Conservation (phyloP, 768 basidiomycete genomes). For the Clitopilus passeckerianus region DNA sequence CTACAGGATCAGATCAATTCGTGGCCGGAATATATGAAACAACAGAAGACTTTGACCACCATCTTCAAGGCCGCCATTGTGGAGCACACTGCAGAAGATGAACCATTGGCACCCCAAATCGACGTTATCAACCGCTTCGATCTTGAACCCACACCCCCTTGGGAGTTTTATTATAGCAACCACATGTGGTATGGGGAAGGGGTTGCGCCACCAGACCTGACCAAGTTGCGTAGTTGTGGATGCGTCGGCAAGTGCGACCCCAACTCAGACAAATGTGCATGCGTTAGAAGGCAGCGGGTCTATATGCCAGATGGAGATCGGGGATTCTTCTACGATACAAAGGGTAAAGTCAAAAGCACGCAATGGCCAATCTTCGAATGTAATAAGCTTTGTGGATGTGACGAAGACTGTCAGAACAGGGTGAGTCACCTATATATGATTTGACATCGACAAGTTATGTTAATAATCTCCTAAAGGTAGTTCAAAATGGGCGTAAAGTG, state of each 20-base stretch:
- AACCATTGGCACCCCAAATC: constrained; percentile 67
- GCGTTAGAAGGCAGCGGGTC: constrained; percentile 51
- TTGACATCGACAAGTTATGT: not conserved
- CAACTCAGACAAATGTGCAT: constrained; percentile 66
- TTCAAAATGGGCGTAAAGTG: constrained; percentile 71
- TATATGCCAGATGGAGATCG: constrained; percentile 25
- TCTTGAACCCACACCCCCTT: constrained; percentile 63
- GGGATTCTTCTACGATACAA: constrained; percentile 69
- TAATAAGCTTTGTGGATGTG: constrained; percentile 76
- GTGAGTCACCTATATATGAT: constrained; percentile 35
- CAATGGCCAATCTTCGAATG: constrained; percentile 81
- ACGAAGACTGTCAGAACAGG: constrained; percentile 76
- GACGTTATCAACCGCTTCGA: constrained; percentile 66
- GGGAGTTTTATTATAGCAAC: constrained; percentile 89
- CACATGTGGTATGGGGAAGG: constrained; percentile 67
- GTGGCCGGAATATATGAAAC: constrained; percentile 33
- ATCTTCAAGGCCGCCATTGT: constrained; percentile 64
- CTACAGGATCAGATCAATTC: constrained; percentile 66
- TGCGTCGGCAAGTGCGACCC: constrained; percentile 78
- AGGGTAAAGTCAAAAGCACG: constrained; percentile 43
- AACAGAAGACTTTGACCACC: constrained; percentile 36
- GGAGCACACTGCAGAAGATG: constrained; percentile 61
- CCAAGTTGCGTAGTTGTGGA: constrained; percentile 58
- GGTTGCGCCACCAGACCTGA: constrained; percentile 61
- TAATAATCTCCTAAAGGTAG: constrained; percentile 46